phyloP scores from a whole-genome alignment of 352 stramenopile genomes.

The Phytophthora fragariaefolia region DNA sequence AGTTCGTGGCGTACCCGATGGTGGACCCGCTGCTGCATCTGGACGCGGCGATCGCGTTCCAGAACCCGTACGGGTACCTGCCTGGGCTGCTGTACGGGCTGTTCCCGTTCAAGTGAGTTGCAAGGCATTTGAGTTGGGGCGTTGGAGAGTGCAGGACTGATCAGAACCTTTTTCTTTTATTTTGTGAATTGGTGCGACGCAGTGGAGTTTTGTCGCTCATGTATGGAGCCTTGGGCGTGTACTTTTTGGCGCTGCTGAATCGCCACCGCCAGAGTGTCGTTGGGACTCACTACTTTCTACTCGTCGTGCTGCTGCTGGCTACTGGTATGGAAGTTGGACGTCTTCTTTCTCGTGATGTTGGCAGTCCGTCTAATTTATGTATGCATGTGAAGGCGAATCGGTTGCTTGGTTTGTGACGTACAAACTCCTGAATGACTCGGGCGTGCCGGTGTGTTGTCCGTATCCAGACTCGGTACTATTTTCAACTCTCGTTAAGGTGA shows the following conservation, averaged over 20 bases:
- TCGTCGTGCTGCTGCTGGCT: slow-evolving; percentile 79
- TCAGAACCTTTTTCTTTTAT: slow-evolving; percentile 14
- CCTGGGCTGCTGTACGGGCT: slow-evolving; percentile 81
- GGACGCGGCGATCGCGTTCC: slow-evolving; percentile 69
- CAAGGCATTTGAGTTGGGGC: not conserved
- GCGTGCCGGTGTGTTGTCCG: slow-evolving; percentile 77
- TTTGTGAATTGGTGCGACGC: no score
- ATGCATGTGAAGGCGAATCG: slow-evolving; percentile 53
- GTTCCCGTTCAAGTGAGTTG: slow-evolving; percentile 84
- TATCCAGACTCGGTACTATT: slow-evolving; percentile 73
- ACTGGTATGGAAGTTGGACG: slow-evolving; percentile 45
- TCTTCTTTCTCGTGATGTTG: not conserved
- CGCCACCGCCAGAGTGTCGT: slow-evolving; percentile 77
- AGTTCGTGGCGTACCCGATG: slow-evolving; percentile 80
- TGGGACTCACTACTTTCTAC: slow-evolving; percentile 83
- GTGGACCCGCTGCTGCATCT: slow-evolving; percentile 70
- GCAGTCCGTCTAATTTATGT: not conserved
- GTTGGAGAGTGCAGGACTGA: not conserved
- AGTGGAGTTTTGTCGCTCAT: slow-evolving; percentile 75
- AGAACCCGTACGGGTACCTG: slow-evolving; percentile 86
- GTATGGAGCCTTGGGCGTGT: slow-evolving; percentile 74
- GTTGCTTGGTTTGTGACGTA: slow-evolving; percentile 84
- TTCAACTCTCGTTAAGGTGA: slow-evolving; percentile 77
- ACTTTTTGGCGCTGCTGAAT: slow-evolving; percentile 74
- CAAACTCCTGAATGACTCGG: slow-evolving; percentile 72